phyloP scores from a whole-genome alignment of 768 basidiomycete genomes.

The Tephrocybe sp. region DNA sequence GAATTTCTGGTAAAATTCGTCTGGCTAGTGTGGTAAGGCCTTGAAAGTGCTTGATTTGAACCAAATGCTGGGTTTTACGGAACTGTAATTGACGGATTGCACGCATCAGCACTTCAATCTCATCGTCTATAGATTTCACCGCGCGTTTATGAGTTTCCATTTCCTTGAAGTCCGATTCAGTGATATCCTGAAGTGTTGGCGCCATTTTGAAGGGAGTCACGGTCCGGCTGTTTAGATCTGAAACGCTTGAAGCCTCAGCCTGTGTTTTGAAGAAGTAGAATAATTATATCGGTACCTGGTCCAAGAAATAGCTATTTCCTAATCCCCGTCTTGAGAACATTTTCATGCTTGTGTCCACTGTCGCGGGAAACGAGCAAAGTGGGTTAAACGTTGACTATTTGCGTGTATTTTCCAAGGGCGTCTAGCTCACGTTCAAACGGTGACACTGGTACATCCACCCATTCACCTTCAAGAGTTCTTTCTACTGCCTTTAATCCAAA shows the following conservation, averaged over 20 bases:
- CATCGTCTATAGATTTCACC: conserved; percentile 37
- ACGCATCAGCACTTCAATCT: conserved; percentile 39
- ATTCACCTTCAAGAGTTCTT: no score
- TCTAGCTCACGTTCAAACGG: not conserved
- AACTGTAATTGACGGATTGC: conserved; percentile 41
- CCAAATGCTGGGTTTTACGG: conserved; percentile 38
- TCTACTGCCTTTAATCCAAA: no score
- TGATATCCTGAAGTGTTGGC: no score
- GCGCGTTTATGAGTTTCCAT: conserved; percentile 35
- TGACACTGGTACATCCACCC: not conserved
- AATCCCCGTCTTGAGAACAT: no score
- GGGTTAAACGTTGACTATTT: not conserved
- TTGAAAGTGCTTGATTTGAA: conserved; percentile 40
- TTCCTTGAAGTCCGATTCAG: not conserved
- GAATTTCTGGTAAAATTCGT: conserved; percentile 53
- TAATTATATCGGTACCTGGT: not conserved
- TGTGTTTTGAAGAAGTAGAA: not conserved
- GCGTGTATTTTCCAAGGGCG: conserved; percentile 3
- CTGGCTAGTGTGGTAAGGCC: conserved; percentile 53
- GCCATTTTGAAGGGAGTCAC: no score
- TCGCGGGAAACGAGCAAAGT: no score
- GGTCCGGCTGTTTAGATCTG: no score
- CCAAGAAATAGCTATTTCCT: no score
- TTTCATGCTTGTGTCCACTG: no score
- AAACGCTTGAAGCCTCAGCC: no score